Percentiles rank a stretch among this genome's conserved stretches.
Conservation (phyloP, 176 grass and related monocot genomes). For the Carex littledalei region DNA sequence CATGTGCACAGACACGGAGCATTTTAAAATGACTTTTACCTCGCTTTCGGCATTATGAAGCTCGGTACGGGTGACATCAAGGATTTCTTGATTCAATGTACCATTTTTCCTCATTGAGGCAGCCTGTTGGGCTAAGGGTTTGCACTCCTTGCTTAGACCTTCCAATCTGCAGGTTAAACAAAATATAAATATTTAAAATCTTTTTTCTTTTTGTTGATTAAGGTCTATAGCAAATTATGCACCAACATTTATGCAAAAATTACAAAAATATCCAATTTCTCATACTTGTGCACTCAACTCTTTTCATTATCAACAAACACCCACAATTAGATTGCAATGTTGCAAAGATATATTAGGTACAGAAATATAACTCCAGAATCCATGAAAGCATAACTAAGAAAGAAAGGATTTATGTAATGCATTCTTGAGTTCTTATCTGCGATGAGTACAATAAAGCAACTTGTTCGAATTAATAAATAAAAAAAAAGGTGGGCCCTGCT, state of each 20-base stretch:
- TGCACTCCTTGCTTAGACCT: slow-evolving; percentile 43
- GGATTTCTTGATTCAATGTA: slow-evolving; percentile 64
- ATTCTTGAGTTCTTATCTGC: background rate
- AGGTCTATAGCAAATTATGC: background rate
- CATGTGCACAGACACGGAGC: background rate
- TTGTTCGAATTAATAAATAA: background rate
- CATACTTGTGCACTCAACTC: background rate
- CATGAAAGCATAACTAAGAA: background rate
- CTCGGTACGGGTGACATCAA: slow-evolving; percentile 52
- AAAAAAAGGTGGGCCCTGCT: background rate
- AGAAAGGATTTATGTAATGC: background rate
- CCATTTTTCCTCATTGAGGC: slow-evolving; percentile 60
- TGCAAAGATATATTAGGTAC: background rate
- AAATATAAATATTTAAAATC: background rate
- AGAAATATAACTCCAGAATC: background rate
- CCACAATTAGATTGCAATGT: background rate
- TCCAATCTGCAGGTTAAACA: slow-evolving; percentile 49
- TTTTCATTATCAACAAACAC: background rate
- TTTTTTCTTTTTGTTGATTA: background rate
- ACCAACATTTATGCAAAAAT: background rate
- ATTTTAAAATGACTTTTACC: slow-evolving; percentile 31
- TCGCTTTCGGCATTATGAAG: slow-evolving; percentile 78
- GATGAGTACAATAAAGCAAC: background rate
- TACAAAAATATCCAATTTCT: background rate
- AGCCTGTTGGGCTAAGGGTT: slow-evolving; percentile 49